Evolutionary conservation across 306 rosid genomes (phyloP), one percentile per base, ranked within the genome.

Genomic region (Prunus armeniaca): DNA sequence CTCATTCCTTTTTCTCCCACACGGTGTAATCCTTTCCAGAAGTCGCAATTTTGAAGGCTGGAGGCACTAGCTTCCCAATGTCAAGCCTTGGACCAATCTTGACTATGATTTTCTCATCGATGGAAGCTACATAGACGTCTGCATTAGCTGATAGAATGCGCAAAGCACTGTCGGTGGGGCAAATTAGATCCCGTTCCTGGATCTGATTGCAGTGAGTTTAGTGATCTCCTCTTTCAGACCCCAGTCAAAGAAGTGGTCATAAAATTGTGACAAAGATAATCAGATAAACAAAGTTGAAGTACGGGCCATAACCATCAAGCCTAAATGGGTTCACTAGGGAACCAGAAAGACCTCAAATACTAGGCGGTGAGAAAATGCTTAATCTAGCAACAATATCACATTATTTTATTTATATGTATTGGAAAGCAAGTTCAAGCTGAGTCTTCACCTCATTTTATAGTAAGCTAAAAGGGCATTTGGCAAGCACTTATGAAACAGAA

Each of bases 221-320:
- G 75, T 9, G 72, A 89, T 87, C 82, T 73, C 75, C 30, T 74
- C 84, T 91, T 91, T 87, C 69, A 89, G 67, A 0, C 87, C 90
- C 96, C 90, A 86, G 11, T 91, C 93, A 66, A 89, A 54, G 47
- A 87, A 87, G 72, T 91, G 96, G 3, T 91, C 89, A 28, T 91
- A 91, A 82, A 91, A 91, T 90, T 91, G 71, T 87, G 10, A 34
- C 60, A 62, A 22, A 11, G 14, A 57, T 7, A 15, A 19, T 15
- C 12, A 28, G n/a, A 56, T 24, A 34, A 6, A 41, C 50, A 55
- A 13, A 12, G 20, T 28, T 18, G n/a, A 10, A 62, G 43, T 32
- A 10, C 28, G 74, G 34, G 22, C 41, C 11, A 15, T 28, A 62
- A 15, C 17, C 41, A 22, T 60, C 32, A 12, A 13, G 13, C 6